Conservation (phyloP, 495 filamentous ascomycete species). For the Choiromyces venosus region DNA sequence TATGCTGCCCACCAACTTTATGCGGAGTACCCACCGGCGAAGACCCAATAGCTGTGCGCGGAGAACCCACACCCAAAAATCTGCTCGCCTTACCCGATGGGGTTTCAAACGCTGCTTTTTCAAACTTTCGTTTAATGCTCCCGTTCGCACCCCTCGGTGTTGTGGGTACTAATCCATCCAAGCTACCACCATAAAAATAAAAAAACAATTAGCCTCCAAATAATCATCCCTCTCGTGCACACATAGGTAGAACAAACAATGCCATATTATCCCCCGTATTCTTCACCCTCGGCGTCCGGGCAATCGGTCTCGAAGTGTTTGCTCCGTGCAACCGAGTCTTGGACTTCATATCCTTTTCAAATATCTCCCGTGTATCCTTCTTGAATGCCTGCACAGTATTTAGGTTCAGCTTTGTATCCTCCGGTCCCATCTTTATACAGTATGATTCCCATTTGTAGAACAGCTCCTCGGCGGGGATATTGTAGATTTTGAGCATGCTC, state of each 20-base stretch:
- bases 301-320: slow-evolving; percentile 47
- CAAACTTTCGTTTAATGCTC: slow-evolving; percentile 57
- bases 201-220: slow-evolving; percentile 13
- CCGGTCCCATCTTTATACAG: slow-evolving; percentile 77
- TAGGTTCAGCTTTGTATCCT: slow-evolving; percentile 64
- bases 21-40: slow-evolving; percentile 24
- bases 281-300: slow-evolving; percentile 24
- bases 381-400: slow-evolving; percentile 70
- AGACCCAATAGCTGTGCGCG: slow-evolving; percentile 12
- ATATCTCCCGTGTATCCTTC: slow-evolving; percentile 72
- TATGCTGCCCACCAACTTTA: not conserved
- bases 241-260: slow-evolving; percentile 20
- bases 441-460: slow-evolving; percentile 99
- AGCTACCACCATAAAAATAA: slow-evolving; percentile 45
- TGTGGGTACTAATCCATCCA: slow-evolving; percentile 71
- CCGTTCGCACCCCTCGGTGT: slow-evolving; percentile 52
- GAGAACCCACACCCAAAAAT: slow-evolving; percentile 8
- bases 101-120: slow-evolving; percentile 44
- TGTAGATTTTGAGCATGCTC: slow-evolving; percentile 76
- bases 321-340: slow-evolving; percentile 55
- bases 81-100: slow-evolving; percentile 25
- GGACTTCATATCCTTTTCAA: slow-evolving; percentile 65
- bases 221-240: not conserved
- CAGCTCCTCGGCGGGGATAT: slow-evolving; percentile 69
- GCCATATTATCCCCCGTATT: slow-evolving; percentile 7